Percentiles rank a stretch among this genome's conserved stretches.
Evolutionary conservation across 768 basidiomycete species (phyloP).

Genomic region (Naganishia vaughanmartiniae): DNA sequence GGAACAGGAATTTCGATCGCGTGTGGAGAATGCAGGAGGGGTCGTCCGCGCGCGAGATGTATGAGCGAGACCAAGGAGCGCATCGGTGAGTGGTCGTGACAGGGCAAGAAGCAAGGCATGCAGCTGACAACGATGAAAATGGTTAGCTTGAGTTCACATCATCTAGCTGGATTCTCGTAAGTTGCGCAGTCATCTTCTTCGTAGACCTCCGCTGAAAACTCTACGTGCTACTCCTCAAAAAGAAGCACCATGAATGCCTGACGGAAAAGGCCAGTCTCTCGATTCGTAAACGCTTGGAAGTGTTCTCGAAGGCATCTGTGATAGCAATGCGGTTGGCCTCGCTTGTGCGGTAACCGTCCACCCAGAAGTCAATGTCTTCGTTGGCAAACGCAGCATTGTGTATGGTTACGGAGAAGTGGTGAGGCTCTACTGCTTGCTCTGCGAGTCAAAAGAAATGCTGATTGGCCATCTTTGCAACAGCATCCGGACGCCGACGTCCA

Average conservation of each 20-base stretch:
- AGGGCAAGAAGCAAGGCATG: neutral
- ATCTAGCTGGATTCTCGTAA: slow-evolving; percentile 15
- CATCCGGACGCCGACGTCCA: no score
- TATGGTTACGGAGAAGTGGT: slow-evolving; percentile 21
- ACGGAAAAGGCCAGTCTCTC: slow-evolving; percentile 19
- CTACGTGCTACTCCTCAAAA: neutral
- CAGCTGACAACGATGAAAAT: neutral
- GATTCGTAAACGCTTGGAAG: slow-evolving; percentile 8
- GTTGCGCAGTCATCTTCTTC: neutral
- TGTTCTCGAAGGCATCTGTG: neutral
- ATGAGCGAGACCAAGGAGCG: neutral
- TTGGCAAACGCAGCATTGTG: neutral
- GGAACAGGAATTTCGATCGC: neutral
- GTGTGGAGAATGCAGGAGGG: neutral
- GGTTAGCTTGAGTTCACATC: slow-evolving; percentile 11
- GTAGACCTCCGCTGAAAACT: neutral
- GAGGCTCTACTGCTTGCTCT: neutral
- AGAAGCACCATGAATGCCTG: slow-evolving; percentile 25
- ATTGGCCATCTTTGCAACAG: neutral
- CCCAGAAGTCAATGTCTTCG: slow-evolving; percentile 52
- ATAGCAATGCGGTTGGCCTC: neutral
- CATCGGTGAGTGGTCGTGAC: neutral
- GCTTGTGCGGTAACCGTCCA: slow-evolving; percentile 58
- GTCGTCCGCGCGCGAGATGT: neutral
- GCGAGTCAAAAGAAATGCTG: neutral